Base-by-base conservation (phyloP, 345 rosid genomes). In the Bruguiera gymnorhiza region DNA sequence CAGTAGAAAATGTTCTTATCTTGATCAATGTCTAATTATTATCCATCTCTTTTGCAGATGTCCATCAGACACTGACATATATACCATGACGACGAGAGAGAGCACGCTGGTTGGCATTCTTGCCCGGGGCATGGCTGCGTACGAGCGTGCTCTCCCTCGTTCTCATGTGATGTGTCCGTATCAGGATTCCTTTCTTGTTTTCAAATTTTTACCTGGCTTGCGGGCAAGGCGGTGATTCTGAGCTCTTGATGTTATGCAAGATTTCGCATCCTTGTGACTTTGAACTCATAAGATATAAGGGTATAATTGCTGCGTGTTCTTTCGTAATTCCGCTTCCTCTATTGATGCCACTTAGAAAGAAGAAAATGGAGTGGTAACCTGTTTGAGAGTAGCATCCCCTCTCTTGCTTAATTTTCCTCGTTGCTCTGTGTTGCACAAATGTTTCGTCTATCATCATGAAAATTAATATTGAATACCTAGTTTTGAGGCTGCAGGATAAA, bases 61-160 rank as follows among this genome's bases (percentile, higher is more conserved):
- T 29, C 55, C 26, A 16, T 53, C 50, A 20, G 21, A 19, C 56
- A 50, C 70, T 70, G 66, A 37, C 39, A 68, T 63, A 4, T 8
- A 11, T 73, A 57, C 56, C 9, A 27, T 84, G 88, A 84, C 84
- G 73, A 78, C 43, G 86, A 84, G 84, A 84, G 88, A 84, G 88
- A 84, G 88, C 86, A 84, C 86, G 70, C 86, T 60, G 7, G 85
- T 84, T 18, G 11, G 60, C 80, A 69, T 64, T 70, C 72, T 60
- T 74, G 78, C 27, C 34, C 46, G 59, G 54, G 54, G n/a, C 75
- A 74, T 80, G 83, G 71, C 65, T 80, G 78, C 65, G 52, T 53
- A 73, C 84, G 24, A 62, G 85, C 63, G 78, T 82, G 87, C 84
- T 84, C 67, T 63, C 63, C 77, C 0, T 72, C 78, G 61, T 79